phyloP scores from a whole-genome alignment of 1,284 basidiomycete genomes.

The Ceratobasidium theobromae region DNA sequence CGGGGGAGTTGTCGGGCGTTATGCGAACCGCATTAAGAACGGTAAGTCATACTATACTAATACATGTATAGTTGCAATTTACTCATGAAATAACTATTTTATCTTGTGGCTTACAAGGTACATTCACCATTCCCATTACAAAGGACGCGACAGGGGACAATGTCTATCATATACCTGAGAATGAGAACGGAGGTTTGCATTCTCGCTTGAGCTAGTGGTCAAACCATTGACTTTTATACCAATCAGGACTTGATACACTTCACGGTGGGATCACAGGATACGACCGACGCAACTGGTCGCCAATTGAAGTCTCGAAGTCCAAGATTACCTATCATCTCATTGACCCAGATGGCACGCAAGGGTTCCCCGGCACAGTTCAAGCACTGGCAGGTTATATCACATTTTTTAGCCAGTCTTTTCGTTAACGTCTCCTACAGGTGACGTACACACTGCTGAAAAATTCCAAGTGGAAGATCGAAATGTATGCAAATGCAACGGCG shows the following conservation, averaged over 20 bases:
- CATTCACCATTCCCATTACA: constrained; percentile 58
- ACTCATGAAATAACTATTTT: too few relatives aligned
- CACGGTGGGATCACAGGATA: constrained; percentile 36
- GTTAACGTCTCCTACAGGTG: constrained; percentile 25
- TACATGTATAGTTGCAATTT: neutral
- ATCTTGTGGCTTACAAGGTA: constrained; percentile 43
- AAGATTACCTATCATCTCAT: constrained; percentile 35
- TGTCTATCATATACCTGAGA: constrained; percentile 54
- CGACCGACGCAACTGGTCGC: constrained; percentile 36
- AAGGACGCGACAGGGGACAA: constrained; percentile 51
- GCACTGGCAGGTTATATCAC: constrained; percentile 8
- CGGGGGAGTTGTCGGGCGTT: constrained; percentile 54
- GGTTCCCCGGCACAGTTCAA: constrained; percentile 37
- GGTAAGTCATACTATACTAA: constrained; percentile 41
- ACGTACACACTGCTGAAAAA: constrained; percentile 39
- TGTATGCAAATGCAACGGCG: constrained; percentile 36
- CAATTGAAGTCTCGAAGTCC: constrained; percentile 30
- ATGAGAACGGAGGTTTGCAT: constrained; percentile 44
- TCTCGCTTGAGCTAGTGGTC: neutral
- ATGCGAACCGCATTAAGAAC: constrained; percentile 55
- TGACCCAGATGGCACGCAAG: constrained; percentile 37
- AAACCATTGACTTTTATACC: neutral
- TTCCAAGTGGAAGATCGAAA: constrained; percentile 37
- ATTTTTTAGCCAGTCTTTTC: neutral
- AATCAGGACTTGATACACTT: constrained; percentile 17